Percentiles rank a stretch among this genome's conserved stretches.
phyloP scores from a whole-genome alignment of 495 filamentous ascomycete species.

The Penicillium antarcticum region DNA sequence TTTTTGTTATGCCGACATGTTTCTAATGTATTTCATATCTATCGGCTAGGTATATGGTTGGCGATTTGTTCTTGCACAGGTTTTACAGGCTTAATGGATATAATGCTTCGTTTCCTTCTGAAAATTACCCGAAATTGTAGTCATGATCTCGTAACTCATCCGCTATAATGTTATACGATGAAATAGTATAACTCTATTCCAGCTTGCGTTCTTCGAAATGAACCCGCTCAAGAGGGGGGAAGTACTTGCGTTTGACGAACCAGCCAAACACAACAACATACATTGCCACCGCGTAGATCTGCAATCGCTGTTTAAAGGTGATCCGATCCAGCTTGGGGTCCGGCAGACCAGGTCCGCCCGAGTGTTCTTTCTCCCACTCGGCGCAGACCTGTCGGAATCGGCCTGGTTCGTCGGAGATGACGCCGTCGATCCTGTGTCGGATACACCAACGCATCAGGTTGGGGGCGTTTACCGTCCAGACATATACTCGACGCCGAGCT shows the following conservation, averaged over 20 bases:
- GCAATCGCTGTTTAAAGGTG: conserved; percentile 10
- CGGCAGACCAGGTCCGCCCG: neutral
- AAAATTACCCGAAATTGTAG: conserved; percentile 1
- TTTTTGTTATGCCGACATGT: conserved; percentile 17
- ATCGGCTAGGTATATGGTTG: conserved; percentile 13
- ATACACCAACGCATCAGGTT: conserved; percentile 72
- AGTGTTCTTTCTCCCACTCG: conserved; percentile 17
- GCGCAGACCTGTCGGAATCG: conserved; percentile 10
- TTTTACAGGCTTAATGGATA: conserved; percentile 3
- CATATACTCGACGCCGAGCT: conserved; percentile 56
- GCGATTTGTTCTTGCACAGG: neutral
- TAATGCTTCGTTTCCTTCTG: conserved; percentile 4
- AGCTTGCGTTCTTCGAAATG: conserved; percentile 14
- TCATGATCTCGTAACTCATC: conserved; percentile 2
- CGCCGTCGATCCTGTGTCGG: conserved; percentile 47
- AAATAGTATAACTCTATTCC: neutral
- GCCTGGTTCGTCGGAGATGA: conserved; percentile 57
- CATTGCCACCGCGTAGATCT: conserved; percentile 6
- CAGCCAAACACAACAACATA: conserved; percentile 24
- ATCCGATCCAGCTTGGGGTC: conserved; percentile 13
- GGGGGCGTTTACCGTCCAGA: conserved; percentile 84
- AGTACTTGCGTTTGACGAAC: conserved; percentile 16
- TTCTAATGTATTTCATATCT: conserved; percentile 10
- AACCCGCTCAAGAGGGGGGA: conserved; percentile 10
- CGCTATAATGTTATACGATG: neutral